Evolutionary conservation across 306 rosid species (phyloP), one percentile per base, ranked within the genome.

Genomic region (Ormosia semicastrata): DNA sequence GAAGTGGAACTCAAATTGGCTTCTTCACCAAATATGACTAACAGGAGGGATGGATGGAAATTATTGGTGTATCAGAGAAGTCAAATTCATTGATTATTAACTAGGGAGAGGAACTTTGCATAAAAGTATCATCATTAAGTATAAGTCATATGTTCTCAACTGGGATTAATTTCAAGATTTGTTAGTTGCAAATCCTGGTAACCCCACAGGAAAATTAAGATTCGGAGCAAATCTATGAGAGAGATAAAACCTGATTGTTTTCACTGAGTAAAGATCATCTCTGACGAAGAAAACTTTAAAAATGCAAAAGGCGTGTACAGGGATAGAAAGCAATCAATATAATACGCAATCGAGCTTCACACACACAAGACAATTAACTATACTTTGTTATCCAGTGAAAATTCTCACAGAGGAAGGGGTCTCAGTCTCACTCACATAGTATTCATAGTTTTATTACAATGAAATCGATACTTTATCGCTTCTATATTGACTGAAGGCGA

Each of bases 1-100:
- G 79, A 77, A 86, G 76, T 66, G 29, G 39, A 81, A 85, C 39
- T 59, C 83, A 66, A 67, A 79, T 87, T 85, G 88, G 86, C 65
- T 82, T 81, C 78, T 81, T 74, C 47, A 46, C 15, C 36, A 47
- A 9, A 29, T 41, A 73, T 76, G n/a, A 64, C 34, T 56, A 73
- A 10, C 65, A 72, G 77, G 71, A 78, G 15, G 17, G 56, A 64
- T 33, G 11, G 7, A 14, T 73, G 34, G 2, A 64, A 83, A 77
- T 74, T 59, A 60, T 83, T 73, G 81, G 75, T 77, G 53, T 33
- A 49, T 72, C 69, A 47, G 85, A 75, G 36, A 74, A 87, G 82
- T 83, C 81, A 85, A 73, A 74, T 69, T 53, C 78, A 71, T 77
- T 65, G 63, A 66, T 59, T 56, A 66, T 29, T 59, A 33, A 74